These are phyloP conservation scores for Plasmodium malariae DNA, from an alignment of 169 alveolate genomes.

Conservation along the genomic window DNA sequence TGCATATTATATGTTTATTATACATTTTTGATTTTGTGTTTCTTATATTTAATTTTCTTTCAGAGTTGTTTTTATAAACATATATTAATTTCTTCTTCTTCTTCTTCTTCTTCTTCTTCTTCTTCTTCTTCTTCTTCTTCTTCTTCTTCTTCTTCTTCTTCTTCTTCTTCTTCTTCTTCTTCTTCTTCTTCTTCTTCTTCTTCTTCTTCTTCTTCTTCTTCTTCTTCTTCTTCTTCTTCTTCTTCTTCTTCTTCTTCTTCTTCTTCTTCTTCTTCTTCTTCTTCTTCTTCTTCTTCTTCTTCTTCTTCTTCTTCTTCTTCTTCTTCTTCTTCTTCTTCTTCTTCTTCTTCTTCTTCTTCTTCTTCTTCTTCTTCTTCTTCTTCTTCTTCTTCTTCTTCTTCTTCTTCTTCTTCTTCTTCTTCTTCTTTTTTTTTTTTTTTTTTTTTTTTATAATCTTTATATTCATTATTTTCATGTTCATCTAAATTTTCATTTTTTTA, in stretches of 20 bases:
- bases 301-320: neutral
- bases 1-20: conserved; percentile 35
- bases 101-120: neutral
- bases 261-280: neutral
- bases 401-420: too few species aligned
- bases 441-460: too few species aligned
- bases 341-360: neutral
- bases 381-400: neutral
- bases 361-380: neutral
- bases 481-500: too few species aligned
- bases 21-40: conserved; percentile 50
- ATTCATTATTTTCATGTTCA: too few species aligned
- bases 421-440: too few species aligned
- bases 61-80: conserved; percentile 21
- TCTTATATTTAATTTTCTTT: conserved; percentile 14
- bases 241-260: neutral
- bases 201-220: neutral
- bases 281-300: neutral
- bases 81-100: conserved; percentile 16
- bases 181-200: neutral
- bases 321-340: neutral
- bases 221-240: neutral
- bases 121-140: neutral
- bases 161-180: neutral
- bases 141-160: neutral